Base-by-base conservation (phyloP, 2,329 filamentous ascomycete genomes). In the Paraphaeosphaeria sporulosa region DNA sequence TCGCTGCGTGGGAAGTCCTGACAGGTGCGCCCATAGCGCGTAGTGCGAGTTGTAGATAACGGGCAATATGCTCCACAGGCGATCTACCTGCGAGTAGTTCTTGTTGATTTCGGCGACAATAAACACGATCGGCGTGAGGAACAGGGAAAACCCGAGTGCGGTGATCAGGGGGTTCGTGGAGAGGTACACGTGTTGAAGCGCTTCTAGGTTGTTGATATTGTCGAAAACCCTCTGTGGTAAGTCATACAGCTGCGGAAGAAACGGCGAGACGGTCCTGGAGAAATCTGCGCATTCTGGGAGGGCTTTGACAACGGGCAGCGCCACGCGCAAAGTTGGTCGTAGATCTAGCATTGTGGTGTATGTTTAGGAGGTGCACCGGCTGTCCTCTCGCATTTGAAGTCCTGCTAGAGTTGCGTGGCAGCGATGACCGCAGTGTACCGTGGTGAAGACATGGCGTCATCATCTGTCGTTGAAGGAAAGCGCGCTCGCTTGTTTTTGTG, bases 81-180 rank as follows among this genome's bases (percentile, higher is more conserved):
- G 88, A 78, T 99, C 95, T 44, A 99, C 90, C 79, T 99, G 95
- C n/a, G 94, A 97, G 78, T 94, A 97, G 78, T 99, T 99, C 72
- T 86, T 87, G 80, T 96, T 98, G 80, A 93, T 79, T 78, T 98
- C 94, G 0, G 93, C 92, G 5, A 88, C 82, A 34, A 94, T 72
- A 25, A 97, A 81, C 70, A 96, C 91, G 30, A 95, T 71, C 5
- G 85, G 85, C 1, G 88, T 88, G n/a, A 96, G 77, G 43, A 88
- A 83, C 19, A 96, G 69, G 2, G 91, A 90, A 55, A 92, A 86
- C 0, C 87, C 89, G 64, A 96, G 84, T 2, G 87, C 91, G 0
- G 87, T 89, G 30, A 97, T 84, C 44, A 97, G 82, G 0, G 95
- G 95, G 75, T 99, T 98, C 19, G 94, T 98, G 50, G 88, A 84